A percentile compares a stretch with the other conserved stretches of the same genome.
Evolutionary conservation across 345 rosid species (phyloP).

Genomic region (Populus pruinosa): DNA sequence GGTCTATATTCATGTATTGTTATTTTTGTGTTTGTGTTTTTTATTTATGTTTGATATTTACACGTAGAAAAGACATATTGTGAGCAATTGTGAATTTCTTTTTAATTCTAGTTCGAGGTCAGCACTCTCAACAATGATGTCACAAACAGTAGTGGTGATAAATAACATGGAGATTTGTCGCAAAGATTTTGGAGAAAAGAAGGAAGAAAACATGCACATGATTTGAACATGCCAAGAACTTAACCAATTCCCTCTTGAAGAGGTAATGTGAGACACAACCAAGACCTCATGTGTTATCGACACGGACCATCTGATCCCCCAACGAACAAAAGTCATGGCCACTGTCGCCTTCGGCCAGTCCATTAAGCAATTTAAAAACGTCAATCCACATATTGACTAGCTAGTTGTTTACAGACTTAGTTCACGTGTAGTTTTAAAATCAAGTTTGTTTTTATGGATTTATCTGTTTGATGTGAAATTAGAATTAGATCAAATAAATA

Average conservation of each 20-base stretch:
- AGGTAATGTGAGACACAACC: slow-evolving; percentile 24
- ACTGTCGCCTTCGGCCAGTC: neutral
- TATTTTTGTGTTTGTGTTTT: too few species aligned
- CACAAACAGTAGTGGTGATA: neutral
- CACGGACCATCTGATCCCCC: neutral
- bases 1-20: too few species aligned
- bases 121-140: neutral
- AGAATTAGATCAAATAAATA: too few species aligned
- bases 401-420: too few species aligned
- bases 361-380: neutral
- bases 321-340: neutral
- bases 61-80: too few species aligned
- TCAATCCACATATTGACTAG: slow-evolving; percentile 1
- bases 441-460: too few species aligned
- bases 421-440: neutral
- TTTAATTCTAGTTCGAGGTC: neutral
- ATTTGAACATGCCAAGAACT: slow-evolving; percentile 6
- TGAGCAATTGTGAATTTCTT: too few species aligned
- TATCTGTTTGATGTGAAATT: fast-evolving
- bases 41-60: too few species aligned
- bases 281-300: slow-evolving; percentile 6
- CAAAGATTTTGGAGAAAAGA: neutral
- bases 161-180: neutral
- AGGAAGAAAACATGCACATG: neutral
- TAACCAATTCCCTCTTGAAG: slow-evolving; percentile 21